Evolutionary conservation across 805 yeast species (phyloP).

Genomic region (Metschnikowia colocasiae): DNA sequence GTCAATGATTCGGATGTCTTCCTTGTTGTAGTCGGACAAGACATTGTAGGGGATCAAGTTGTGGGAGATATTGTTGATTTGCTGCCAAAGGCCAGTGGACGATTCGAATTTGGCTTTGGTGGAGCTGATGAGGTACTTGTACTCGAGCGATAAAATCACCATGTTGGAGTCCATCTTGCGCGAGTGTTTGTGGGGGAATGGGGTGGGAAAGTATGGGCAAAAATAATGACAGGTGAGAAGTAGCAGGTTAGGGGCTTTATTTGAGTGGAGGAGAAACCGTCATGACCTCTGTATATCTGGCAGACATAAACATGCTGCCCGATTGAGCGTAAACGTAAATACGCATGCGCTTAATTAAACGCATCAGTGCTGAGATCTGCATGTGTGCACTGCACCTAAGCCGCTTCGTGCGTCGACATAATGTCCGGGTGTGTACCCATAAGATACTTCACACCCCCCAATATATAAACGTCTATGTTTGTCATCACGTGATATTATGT

Average conservation of each 20-base stretch:
- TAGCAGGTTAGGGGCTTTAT: background rate
- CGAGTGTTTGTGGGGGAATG: background rate
- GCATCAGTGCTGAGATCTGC: background rate
- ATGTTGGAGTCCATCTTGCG: constrained; percentile 18
- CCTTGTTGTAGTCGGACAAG: constrained; percentile 9
- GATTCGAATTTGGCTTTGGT: constrained; percentile 24
- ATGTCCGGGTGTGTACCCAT: background rate
- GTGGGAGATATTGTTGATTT: constrained; percentile 14
- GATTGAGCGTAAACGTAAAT: constrained; percentile 6
- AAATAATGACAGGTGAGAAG: background rate
- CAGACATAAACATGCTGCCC: constrained; percentile 3
- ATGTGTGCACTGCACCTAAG: background rate
- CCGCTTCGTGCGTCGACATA: background rate
- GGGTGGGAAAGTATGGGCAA: background rate
- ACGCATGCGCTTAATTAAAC: constrained; percentile 3
- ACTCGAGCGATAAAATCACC: constrained; percentile 27
- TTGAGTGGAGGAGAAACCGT: background rate
- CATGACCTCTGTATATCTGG: background rate
- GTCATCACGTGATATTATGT: background rate
- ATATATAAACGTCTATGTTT: background rate
- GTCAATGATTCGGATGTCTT: constrained; percentile 16
- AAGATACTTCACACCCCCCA: background rate
- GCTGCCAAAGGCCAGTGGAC: constrained; percentile 34
- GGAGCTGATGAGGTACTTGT: constrained; percentile 24
- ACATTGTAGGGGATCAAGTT: constrained; percentile 16